phyloP scores from a whole-genome alignment of 2,329 filamentous ascomycete genomes.

The Calonectria pteridis region DNA sequence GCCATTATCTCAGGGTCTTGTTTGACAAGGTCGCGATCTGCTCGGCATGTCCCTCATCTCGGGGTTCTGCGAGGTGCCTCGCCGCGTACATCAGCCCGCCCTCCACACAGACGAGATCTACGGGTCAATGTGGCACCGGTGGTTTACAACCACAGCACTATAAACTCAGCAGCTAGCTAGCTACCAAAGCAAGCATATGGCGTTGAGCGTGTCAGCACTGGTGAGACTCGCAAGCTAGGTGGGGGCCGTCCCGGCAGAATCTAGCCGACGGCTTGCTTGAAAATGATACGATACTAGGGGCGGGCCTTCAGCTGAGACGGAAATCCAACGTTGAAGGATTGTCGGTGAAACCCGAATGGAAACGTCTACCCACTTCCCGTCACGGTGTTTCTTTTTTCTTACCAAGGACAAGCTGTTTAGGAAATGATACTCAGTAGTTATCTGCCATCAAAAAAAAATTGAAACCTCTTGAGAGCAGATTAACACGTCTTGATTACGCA shows the following conservation, averaged over 20 bases:
- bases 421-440: not conserved
- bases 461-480: not conserved
- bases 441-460: not conserved
- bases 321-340: not conserved
- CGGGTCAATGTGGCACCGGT: not conserved
- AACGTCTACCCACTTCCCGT: not conserved
- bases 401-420: not conserved
- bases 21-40: not conserved
- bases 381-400: not conserved
- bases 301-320: not conserved
- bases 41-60: not conserved
- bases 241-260: not conserved
- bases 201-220: not conserved
- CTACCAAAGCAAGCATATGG: not conserved
- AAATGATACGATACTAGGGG: not conserved
- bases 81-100: not conserved
- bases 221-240: not conserved
- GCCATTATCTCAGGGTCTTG: not conserved
- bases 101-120: not conserved
- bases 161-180: not conserved
- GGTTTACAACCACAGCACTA: not conserved
- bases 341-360: not conserved
- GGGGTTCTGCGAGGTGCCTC: not conserved
- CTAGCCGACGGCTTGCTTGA: not conserved
- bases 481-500: constrained; percentile 15